These are phyloP conservation scores for Dispira simplex DNA, from an alignment of 192 early-diverging fungal genomes.

Conservation along the genomic window DNA sequence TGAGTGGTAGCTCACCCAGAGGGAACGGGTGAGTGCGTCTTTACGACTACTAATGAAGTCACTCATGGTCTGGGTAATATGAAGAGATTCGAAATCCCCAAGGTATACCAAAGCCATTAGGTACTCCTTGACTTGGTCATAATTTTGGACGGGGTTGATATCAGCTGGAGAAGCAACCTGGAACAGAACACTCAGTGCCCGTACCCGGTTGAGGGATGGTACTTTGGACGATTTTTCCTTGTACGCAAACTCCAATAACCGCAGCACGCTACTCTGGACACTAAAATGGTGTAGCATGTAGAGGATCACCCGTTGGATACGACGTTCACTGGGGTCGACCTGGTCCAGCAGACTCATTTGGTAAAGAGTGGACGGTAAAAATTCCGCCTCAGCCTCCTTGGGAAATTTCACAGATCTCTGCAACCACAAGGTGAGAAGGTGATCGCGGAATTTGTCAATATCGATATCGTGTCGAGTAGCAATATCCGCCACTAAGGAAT, in stretches of 20 bases:
- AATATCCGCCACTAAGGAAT: constrained; percentile 20
- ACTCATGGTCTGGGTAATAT: constrained; percentile 33
- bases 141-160: constrained; percentile 20
- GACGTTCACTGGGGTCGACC: constrained; percentile 19
- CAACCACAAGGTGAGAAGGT: background rate
- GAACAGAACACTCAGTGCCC: constrained; percentile 41
- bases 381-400: background rate
- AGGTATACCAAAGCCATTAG: constrained; percentile 46
- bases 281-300: constrained; percentile 29
- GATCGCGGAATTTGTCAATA: constrained; percentile 17
- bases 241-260: constrained; percentile 33
- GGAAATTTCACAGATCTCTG: background rate
- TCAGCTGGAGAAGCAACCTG: constrained; percentile 29
- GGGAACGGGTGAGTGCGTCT: constrained; percentile 41
- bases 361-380: constrained; percentile 17
- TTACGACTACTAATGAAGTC: constrained; percentile 53
- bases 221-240: constrained; percentile 20
- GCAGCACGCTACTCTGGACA: constrained; percentile 19
- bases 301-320: constrained; percentile 30
- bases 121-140: constrained; percentile 26
- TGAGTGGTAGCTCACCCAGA: constrained; percentile 47
- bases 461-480: constrained; percentile 21
- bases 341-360: constrained; percentile 6
- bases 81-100: constrained; percentile 53
- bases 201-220: constrained; percentile 34